These are phyloP conservation scores for Polymyxa betae DNA, from an alignment of 208 protist species.

Conservation along the genomic window DNA sequence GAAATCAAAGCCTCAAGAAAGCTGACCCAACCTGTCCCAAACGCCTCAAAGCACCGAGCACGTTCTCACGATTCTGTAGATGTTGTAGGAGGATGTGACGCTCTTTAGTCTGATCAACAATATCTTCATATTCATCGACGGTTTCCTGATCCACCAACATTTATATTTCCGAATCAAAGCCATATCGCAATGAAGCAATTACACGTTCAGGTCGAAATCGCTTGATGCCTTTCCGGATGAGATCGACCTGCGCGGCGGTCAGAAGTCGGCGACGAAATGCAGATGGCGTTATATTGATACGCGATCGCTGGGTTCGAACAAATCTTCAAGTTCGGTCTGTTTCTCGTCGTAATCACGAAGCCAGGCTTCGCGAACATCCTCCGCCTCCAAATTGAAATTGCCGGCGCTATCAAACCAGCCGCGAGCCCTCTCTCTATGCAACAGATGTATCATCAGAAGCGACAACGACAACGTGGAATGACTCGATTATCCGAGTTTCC, in stretches of 20 bases:
- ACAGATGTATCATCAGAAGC: not conserved
- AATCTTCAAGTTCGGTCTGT: not conserved
- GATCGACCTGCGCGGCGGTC: not conserved
- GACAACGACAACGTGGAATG: not conserved
- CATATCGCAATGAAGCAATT: not conserved
- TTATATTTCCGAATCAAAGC: not conserved
- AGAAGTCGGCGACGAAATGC: not conserved
- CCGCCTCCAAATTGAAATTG: conserved; percentile 31
- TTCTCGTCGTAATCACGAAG: conserved; percentile 6
- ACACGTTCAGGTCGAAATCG: not conserved
- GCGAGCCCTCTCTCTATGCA: conserved; percentile 21
- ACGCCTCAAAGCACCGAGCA: conserved; percentile 2
- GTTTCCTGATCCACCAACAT: not conserved
- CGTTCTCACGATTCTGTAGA: not conserved
- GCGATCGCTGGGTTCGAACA: not conserved
- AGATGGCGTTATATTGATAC: not conserved
- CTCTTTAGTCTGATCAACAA: not conserved
- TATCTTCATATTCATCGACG: not conserved
- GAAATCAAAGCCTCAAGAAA: no score
- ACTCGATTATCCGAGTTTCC: no score
- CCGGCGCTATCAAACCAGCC: conserved; percentile 22
- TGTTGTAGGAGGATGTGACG: conserved; percentile 27
- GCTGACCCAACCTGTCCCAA: not conserved
- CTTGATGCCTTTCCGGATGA: not conserved
- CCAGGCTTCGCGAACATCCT: conserved; percentile 34